Base-by-base conservation (phyloP, 164 flowering plant species). In the Echeveria elegans region DNA sequence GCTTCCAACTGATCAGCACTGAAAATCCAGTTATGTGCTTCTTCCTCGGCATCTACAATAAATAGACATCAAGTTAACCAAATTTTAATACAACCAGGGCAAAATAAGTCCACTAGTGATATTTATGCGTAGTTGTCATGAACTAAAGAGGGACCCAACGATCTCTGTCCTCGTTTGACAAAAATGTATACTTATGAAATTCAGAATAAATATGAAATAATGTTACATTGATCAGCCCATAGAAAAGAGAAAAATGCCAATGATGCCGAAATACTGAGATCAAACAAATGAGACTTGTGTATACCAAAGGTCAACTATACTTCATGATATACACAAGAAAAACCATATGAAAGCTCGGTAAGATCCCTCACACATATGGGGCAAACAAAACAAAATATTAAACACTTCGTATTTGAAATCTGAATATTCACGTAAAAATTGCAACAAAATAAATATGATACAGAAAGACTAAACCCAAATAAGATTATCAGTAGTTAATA, bases 1-100 rank as follows among this genome's bases (percentile, higher is more conserved):
- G 71, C 79, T 66, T 47, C 81, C 71, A 87, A 52, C 69, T 82
- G 85, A 71, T 90, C 96, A 65, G 85, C 89, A 81, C 92, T 83
- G 69, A 85, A 86, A 76, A 88, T 70, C 97, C 97, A 93, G 67
- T 83, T 84, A 53, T 87, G 85, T 70, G 82, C 87, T 73, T 76
- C 88, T 53, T 81, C 93, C 58, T 75, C 82, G 19, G 72, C 90
- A 79, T 19, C 70, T 30, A 71, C 28, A 56, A 31, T 56, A n/a
- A 67, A n/a, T n/a, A 66, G 43, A 53, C 31, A 26, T 53, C 18
- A 24, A 11, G 18, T 26, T 18, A 36, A 2, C 37, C 12, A 34
- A n/a, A 36, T 16, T 40, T 4, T 36, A 37, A 63, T 34, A 21
- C 66, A 63, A 8, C 21, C 3, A 21, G 28, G 6, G 47, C 19